A percentile compares a stretch with the other conserved stretches of the same genome.
These are phyloP conservation scores for Elasticomyces elasticus DNA, from an alignment of 495 filamentous ascomycete genomes.

Conservation along the genomic window DNA sequence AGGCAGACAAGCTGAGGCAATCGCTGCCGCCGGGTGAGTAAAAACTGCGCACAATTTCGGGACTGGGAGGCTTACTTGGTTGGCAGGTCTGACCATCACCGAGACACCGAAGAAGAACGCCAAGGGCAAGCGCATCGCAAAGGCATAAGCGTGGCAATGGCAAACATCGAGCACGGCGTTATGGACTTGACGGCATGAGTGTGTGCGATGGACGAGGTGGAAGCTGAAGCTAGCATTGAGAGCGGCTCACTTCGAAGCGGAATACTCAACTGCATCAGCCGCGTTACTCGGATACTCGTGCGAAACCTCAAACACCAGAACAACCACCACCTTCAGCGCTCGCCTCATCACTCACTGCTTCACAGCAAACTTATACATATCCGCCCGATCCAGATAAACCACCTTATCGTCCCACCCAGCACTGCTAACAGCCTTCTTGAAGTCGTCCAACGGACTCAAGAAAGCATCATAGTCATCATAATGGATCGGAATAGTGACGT, in stretches of 20 bases:
- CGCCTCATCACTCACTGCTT: constrained; percentile 7
- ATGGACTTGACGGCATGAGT: background rate
- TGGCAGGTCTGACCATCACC: constrained; percentile 59
- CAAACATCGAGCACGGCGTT: constrained; percentile 7
- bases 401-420: constrained; percentile 44
- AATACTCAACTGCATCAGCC: too few species aligned
- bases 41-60: background rate
- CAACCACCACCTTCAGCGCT: too few species aligned
- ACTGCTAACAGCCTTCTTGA: constrained; percentile 44
- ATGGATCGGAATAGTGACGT: constrained; percentile 59
- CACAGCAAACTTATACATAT: constrained; percentile 49
- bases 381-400: constrained; percentile 53
- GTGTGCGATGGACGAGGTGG: background rate
- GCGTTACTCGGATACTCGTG: too few species aligned
- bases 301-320: too few species aligned
- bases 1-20: constrained; percentile 99
- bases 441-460: constrained; percentile 49
- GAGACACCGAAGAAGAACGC: constrained; percentile 69
- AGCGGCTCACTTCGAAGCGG: background rate
- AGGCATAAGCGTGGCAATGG: constrained; percentile 5
- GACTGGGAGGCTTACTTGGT: constrained; percentile 25
- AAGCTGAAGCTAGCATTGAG: background rate
- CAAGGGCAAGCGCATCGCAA: constrained; percentile 41
- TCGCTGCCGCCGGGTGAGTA: constrained; percentile 84
- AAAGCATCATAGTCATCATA: constrained; percentile 62